phyloP scores from a whole-genome alignment of 2,329 filamentous ascomycete genomes.

The Elsinoe australis region DNA sequence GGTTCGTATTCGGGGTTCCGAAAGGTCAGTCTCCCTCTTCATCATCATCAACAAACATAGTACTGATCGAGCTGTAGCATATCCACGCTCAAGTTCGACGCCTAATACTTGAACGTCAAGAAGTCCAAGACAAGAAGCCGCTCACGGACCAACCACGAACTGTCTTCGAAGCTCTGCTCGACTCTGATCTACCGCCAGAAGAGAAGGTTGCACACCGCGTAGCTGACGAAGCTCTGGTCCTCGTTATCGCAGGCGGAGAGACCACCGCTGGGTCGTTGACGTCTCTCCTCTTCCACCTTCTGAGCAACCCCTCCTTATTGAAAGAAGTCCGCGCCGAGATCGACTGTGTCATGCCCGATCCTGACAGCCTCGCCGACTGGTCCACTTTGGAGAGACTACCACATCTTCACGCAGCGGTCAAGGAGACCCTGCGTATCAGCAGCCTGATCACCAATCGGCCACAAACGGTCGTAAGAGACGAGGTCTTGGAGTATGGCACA shows the following conservation, averaged over 20 bases:
- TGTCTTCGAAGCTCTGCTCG: background rate
- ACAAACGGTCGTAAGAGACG: constrained; percentile 11
- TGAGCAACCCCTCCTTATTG: background rate
- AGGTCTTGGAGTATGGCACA: constrained; percentile 19
- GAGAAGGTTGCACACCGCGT: background rate
- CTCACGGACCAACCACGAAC: background rate
- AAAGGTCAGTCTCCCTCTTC: background rate
- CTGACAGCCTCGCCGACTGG: constrained; percentile 28
- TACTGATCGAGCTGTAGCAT: background rate
- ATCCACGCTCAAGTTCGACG: background rate
- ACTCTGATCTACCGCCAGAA: constrained; percentile 6
- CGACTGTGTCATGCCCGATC: constrained; percentile 35
- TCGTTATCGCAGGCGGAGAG: constrained; percentile 9
- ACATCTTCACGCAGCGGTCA: constrained; percentile 48
- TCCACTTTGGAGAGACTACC: constrained; percentile 37
- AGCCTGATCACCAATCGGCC: constrained; percentile 3
- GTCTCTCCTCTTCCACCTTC: constrained; percentile 5
- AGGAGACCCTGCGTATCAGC: constrained; percentile 45
- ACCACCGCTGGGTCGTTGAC: constrained; percentile 1
- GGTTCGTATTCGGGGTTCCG: constrained; percentile 1
- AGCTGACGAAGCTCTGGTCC: background rate
- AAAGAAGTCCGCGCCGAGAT: background rate
- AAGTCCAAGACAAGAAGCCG: background rate
- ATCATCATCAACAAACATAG: background rate
- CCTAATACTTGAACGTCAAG: background rate